Conservation (phyloP, 2,329 filamentous ascomycete genomes). For the Aspergillus arachidicola region DNA sequence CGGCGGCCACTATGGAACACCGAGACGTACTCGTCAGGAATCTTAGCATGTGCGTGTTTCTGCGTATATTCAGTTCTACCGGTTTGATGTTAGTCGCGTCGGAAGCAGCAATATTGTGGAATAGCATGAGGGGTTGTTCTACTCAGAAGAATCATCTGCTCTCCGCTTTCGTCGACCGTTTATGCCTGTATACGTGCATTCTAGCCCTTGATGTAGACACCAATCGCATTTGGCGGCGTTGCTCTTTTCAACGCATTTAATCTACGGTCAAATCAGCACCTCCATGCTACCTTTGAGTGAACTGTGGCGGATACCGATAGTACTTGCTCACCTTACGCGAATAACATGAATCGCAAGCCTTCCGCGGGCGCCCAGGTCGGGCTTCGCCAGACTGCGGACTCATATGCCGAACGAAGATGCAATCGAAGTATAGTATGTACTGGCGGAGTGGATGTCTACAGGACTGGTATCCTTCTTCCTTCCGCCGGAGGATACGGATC, state of each 20-base stretch:
- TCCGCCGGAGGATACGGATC: neutral
- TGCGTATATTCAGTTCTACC: neutral
- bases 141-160: neutral
- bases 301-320: neutral
- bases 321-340: neutral
- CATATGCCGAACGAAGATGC: neutral
- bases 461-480: neutral
- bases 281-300: neutral
- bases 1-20: neutral
- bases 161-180: neutral
- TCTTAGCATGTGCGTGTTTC: neutral
- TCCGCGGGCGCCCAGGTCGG: neutral
- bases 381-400: neutral
- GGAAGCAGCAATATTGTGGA: too few species aligned
- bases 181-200: neutral
- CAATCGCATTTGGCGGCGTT: neutral
- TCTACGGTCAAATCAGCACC: neutral
- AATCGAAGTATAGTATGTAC: neutral
- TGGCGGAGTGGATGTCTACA: neutral
- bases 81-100: neutral
- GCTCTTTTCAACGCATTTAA: neutral
- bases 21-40: neutral
- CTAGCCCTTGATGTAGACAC: neutral
- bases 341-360: neutral
- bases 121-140: neutral